Base-by-base conservation (phyloP, 2,329 filamentous ascomycete species). In the Aspergillus quadrilineatus region DNA sequence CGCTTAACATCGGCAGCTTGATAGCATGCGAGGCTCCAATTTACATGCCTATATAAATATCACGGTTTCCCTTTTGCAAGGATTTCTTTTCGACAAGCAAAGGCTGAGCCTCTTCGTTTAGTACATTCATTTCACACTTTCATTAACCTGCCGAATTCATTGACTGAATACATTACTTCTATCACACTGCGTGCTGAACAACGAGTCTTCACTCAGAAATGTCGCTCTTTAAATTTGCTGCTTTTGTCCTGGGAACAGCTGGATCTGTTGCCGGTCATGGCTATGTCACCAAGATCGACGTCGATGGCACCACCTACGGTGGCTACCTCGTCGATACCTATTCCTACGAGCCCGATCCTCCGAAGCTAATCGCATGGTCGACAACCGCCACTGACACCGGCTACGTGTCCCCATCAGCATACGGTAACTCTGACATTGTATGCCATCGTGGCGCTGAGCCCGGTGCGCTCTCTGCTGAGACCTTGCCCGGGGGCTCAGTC, bases 371-470 rank as follows among this genome's bases (percentile, higher is more conserved):
- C 39, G 84, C 79, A 57, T 86, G 84, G 83, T 75, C 73, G n/a
- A 80, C 77, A 37, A 70, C 75, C 3, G 76, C 76, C 49, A 74
- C 78, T 26, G 80, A 82, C 62, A 78, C 80, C 60, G 81, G 81
- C 22, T 84, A 79, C 65, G 73, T 85, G 53, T 64, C 74, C 4
- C 76, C 77, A 0, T 62, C 67, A 26, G 72, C 75, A 57, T 84
- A 61, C 51, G 36, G 39, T 3, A 55, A 54, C 30, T 62, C 75
- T 29, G 77, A 85, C 65, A 84, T 86, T 59, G 81, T 83, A 73
- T 86, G 83, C 76, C 85, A 88, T 74, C 75, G 76, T 65, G 73
- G 73, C 32, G 83, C 81, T n/a, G 77, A 75, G 14, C 77, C 79
- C 14, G 80, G 79, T 10, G 61, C 70, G 12, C 75, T 76, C 52